Conservation (phyloP, 495 filamentous ascomycete genomes). For the Bryoglossum gracile region DNA sequence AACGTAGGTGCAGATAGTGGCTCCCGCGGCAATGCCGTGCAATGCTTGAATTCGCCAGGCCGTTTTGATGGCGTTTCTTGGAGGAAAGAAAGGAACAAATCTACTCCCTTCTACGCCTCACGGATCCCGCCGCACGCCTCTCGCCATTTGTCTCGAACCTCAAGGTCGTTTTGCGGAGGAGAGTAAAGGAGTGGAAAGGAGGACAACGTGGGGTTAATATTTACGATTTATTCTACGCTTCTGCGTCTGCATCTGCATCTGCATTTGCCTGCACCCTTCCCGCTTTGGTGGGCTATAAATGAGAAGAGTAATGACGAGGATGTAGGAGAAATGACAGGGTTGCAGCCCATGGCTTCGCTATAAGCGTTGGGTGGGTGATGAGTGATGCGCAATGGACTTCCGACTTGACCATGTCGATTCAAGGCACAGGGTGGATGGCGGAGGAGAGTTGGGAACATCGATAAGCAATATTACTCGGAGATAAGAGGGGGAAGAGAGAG, state of each 20-base stretch:
- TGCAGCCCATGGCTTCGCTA: neutral
- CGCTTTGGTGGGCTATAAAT: neutral
- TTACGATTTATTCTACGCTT: too few relatives aligned
- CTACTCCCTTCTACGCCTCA: too few relatives aligned
- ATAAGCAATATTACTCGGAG: too few relatives aligned
- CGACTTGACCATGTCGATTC: neutral
- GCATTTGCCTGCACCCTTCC: neutral
- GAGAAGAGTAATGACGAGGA: constrained; percentile 4
- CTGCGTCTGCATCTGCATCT: neutral
- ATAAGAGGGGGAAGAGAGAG: neutral
- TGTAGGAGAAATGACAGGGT: neutral
- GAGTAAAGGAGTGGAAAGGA: too few relatives aligned
- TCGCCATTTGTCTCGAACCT: too few relatives aligned
- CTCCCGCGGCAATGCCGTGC: constrained; percentile 23
- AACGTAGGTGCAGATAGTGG: constrained; percentile 18
- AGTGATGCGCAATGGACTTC: neutral
- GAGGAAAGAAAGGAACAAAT: too few relatives aligned
- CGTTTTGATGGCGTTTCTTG: constrained; percentile 23
- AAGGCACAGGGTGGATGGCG: constrained; percentile 2
- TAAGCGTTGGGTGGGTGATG: neutral
- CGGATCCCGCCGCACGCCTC: too few relatives aligned
- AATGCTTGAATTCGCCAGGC: constrained; percentile 18
- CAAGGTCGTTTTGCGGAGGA: too few relatives aligned
- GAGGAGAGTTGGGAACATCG: neutral
- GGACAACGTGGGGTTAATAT: too few relatives aligned